Evolutionary conservation across 306 rosid species (phyloP).

Genomic region (Dicorynia guianensis): DNA sequence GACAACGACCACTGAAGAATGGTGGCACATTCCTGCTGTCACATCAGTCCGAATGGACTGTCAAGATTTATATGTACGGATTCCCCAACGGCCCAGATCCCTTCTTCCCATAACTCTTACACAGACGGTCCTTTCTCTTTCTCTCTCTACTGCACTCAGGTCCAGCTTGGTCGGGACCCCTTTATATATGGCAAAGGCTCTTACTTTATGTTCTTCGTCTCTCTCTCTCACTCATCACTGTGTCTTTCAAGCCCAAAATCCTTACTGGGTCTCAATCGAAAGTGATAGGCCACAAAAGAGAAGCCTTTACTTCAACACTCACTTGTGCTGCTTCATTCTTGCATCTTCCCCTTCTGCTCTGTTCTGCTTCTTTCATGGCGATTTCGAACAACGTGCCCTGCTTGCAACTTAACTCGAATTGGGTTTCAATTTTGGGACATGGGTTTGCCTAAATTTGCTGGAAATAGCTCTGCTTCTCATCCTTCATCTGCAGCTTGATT

Average conservation of each 20-base stretch:
- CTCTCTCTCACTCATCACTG: constrained; percentile 35
- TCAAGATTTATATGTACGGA: constrained; percentile 53
- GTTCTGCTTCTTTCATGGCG: constrained; percentile 53
- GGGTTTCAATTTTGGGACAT: constrained; percentile 18
- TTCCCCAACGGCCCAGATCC: constrained; percentile 36
- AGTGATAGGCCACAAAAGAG: constrained; percentile 62
- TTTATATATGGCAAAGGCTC: constrained; percentile 55
- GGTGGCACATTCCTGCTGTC: constrained; percentile 88
- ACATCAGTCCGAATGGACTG: constrained; percentile 53
- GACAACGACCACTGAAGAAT: constrained; percentile 87
- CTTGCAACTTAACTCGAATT: constrained; percentile 8
- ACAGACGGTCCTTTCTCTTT: constrained; percentile 33
- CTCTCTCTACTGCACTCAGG: constrained; percentile 51
- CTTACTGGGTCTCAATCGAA: constrained; percentile 56
- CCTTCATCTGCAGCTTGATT: neutral
- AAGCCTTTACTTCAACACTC: constrained; percentile 46
- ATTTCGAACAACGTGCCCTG: constrained; percentile 48
- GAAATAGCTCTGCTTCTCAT: neutral
- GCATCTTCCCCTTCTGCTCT: neutral
- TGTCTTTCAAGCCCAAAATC: constrained; percentile 52
- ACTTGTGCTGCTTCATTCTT: constrained; percentile 36
- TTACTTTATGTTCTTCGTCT: constrained; percentile 25
- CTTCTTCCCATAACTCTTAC: constrained; percentile 31
- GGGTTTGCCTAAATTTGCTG: constrained; percentile 22
- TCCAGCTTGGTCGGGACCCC: constrained; percentile 77